Percentiles rank a stretch among this genome's conserved stretches.
phyloP scores from a whole-genome alignment of 1,284 basidiomycete species.

The Heterobasidion parviporum region DNA sequence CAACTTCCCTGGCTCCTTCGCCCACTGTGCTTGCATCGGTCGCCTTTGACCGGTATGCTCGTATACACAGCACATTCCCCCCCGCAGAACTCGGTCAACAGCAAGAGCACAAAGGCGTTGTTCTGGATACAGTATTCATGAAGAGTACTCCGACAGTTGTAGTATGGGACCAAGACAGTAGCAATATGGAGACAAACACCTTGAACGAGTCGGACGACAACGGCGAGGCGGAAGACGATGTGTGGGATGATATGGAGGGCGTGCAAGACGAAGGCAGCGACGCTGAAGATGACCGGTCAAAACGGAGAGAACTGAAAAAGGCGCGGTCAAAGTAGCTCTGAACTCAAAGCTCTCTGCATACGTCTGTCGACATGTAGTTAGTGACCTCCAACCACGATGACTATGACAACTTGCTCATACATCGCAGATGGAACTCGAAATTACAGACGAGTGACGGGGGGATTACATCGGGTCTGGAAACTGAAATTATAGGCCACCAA shows the following conservation, averaged over 20 bases:
- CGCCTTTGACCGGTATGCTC: slow-evolving; percentile 61
- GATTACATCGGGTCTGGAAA: neutral
- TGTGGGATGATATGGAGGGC: slow-evolving; percentile 29
- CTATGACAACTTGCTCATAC: neutral
- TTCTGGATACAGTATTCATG: slow-evolving; percentile 63
- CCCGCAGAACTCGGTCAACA: slow-evolving; percentile 41
- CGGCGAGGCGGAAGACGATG: slow-evolving; percentile 35
- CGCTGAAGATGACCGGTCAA: slow-evolving; percentile 13
- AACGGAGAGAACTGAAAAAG: slow-evolving; percentile 2
- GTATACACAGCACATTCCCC: slow-evolving; percentile 65
- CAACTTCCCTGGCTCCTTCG: slow-evolving; percentile 53
- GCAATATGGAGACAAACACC: slow-evolving; percentile 8
- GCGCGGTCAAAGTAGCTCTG: neutral
- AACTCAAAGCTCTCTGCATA: neutral
- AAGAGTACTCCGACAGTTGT: slow-evolving; percentile 58
- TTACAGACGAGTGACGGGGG: neutral
- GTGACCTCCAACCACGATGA: neutral
- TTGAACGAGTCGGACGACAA: slow-evolving; percentile 31
- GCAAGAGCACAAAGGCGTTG: slow-evolving; percentile 54
- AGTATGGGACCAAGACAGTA: slow-evolving; percentile 38
- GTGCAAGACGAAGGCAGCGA: slow-evolving; percentile 21
- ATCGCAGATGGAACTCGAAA: neutral
- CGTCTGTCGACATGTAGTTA: neutral
- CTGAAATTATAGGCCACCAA: slow-evolving; percentile 35
- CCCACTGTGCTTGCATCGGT: slow-evolving; percentile 48